Conservation (phyloP, 2,329 filamentous ascomycete genomes). For the Aspergillus ibericus region DNA sequence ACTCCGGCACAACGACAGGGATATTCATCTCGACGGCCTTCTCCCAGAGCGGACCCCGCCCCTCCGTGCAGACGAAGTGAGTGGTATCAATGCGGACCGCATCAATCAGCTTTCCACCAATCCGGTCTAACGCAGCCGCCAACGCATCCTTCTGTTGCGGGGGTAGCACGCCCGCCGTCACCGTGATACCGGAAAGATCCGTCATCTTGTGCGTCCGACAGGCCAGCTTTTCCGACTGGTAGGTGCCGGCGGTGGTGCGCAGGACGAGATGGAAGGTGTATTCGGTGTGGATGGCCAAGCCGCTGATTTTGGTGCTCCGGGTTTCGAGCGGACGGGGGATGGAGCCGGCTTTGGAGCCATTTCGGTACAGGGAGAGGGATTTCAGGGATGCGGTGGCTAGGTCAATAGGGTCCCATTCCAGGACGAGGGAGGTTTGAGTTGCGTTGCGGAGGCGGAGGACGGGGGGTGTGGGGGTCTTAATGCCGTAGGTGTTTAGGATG, state of each 20-base stretch:
- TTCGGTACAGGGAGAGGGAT: constrained; percentile 87
- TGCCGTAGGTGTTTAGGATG: constrained; percentile 84
- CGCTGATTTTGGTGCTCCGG: constrained; percentile 94
- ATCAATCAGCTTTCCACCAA: constrained; percentile 90
- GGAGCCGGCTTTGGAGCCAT: constrained; percentile 92
- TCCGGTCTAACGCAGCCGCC: constrained; percentile 73
- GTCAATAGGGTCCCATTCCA: constrained; percentile 96
- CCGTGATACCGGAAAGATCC: constrained; percentile 89
- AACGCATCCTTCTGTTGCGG: constrained; percentile 70
- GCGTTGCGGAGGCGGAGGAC: constrained; percentile 90
- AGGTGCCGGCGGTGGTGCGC: constrained; percentile 86
- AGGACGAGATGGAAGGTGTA: constrained; percentile 93
- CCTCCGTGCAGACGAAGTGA: constrained; percentile 96
- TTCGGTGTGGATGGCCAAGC: constrained; percentile 92
- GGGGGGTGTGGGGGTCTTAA: constrained; percentile 72
- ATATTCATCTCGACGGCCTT: constrained; percentile 98
- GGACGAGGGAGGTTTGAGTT: constrained; percentile 95
- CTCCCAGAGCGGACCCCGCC: constrained; percentile 86
- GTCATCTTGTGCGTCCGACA: constrained; percentile 99
- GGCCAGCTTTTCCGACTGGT: constrained; percentile 75
- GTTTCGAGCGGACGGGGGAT: constrained; percentile 86
- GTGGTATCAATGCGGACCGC: constrained; percentile 94
- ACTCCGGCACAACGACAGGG: constrained; percentile 92
- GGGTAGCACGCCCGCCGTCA: constrained; percentile 85
- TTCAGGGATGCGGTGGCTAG: constrained; percentile 89